Conservation (phyloP, 2,329 filamentous ascomycete species). For the Lecanoromycetidae sp. region DNA sequence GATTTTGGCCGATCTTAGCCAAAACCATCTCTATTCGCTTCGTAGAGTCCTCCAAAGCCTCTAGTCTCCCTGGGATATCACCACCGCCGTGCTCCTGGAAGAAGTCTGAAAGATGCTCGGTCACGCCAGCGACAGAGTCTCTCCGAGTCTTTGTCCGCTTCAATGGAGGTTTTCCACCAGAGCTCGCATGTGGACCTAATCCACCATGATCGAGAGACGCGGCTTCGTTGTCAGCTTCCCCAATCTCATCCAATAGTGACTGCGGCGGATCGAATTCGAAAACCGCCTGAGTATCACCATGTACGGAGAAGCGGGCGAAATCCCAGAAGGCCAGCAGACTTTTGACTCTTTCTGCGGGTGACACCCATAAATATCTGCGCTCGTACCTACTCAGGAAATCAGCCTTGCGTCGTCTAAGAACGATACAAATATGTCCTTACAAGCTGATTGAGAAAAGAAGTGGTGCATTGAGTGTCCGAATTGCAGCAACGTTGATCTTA, state of each 20-base stretch:
- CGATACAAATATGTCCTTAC: not conserved
- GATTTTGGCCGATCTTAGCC: constrained; percentile 4
- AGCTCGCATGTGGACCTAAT: not conserved
- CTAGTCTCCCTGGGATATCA: constrained; percentile 35
- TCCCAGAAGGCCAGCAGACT: constrained; percentile 45
- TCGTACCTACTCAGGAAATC: constrained; percentile 42
- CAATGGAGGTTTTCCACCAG: constrained; percentile 39
- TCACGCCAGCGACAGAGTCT: constrained; percentile 27
- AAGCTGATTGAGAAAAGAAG: constrained; percentile 57
- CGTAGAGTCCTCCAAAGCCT: constrained; percentile 40
- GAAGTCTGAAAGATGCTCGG: constrained; percentile 40
- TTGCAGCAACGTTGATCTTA: constrained; percentile 70
- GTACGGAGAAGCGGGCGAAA: constrained; percentile 55
- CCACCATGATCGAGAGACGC: constrained; percentile 20
- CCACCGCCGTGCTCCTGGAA: constrained; percentile 38
- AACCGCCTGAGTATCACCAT: constrained; percentile 59
- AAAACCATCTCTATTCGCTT: constrained; percentile 40
- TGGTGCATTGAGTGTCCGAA: constrained; percentile 63
- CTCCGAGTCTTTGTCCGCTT: constrained; percentile 22
- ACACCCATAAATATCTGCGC: constrained; percentile 54
- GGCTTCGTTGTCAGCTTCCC: constrained; percentile 48
- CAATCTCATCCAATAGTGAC: constrained; percentile 44
- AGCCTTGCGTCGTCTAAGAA: not conserved
- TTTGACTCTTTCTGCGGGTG: constrained; percentile 3
- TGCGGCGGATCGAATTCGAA: constrained; percentile 61